phyloP scores from a whole-genome alignment of 768 basidiomycete genomes.

The Boletus rubropictus region DNA sequence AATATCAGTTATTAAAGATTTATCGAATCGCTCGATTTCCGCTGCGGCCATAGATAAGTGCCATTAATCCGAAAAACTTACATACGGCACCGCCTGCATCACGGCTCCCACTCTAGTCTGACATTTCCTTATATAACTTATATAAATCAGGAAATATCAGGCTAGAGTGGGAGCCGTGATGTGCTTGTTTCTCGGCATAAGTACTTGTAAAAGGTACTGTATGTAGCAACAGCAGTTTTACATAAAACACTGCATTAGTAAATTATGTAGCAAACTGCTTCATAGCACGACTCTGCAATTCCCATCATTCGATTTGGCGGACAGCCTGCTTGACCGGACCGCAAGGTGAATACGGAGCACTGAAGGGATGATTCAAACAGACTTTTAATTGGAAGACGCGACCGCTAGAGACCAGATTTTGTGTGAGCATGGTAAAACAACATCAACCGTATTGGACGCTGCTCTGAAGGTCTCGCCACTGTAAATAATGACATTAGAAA shows the following conservation, averaged over 20 bases:
- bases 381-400: neutral
- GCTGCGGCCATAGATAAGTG: neutral
- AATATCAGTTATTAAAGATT: neutral
- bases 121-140: too few species aligned
- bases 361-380: neutral
- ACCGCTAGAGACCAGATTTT: neutral
- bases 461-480: too few species aligned
- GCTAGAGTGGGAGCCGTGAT: too few species aligned
- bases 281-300: neutral
- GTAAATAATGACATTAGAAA: neutral
- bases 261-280: neutral
- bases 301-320: too few species aligned
- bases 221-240: neutral
- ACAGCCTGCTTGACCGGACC: too few species aligned
- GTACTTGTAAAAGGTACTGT: too few species aligned
- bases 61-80: too few species aligned
- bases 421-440: neutral
- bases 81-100: too few species aligned
- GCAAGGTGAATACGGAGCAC: neutral
- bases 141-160: too few species aligned
- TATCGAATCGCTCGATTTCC: neutral
- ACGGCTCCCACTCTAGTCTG: too few species aligned
- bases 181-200: too few species aligned
- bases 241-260: neutral
- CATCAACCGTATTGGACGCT: too few species aligned